A percentile compares a stretch with the other conserved stretches of the same genome.
Conservation (phyloP, 176 grass and related monocot species). For the Areca catechu region DNA sequence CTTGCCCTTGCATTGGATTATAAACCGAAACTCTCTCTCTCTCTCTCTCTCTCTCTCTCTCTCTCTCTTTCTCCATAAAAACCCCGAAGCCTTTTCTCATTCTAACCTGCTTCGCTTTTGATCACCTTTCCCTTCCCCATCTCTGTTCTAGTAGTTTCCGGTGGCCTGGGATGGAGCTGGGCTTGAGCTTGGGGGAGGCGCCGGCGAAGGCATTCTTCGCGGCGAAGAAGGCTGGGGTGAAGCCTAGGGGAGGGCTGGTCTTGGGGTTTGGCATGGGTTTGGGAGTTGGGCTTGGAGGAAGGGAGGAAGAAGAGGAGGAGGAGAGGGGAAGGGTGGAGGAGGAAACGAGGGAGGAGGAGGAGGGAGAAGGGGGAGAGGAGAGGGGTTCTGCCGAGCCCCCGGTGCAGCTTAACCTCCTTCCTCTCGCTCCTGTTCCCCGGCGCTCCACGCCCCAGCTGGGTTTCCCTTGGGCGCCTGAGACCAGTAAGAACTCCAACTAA, state of each 20-base stretch:
- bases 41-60: background rate
- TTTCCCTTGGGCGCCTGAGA: no score
- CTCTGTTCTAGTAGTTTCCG: background rate
- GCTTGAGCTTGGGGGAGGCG: conserved; percentile 47
- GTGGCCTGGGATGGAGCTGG: conserved; percentile 45
- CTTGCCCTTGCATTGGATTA: no score
- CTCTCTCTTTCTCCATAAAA: conserved; percentile 32
- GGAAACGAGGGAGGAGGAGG: background rate
- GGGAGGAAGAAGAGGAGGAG: conserved; percentile 15
- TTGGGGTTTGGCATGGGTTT: no score
- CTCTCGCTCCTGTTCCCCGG: conserved; percentile 6
- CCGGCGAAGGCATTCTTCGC: no score
- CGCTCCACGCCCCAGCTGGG: no score
- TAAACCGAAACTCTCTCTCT: background rate
- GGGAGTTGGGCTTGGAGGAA: conserved; percentile 18
- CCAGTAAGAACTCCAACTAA: no score
- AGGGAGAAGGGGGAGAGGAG: conserved; percentile 10
- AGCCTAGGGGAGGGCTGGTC: no score
- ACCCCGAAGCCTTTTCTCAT: no score
- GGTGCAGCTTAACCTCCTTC: conserved; percentile 45
- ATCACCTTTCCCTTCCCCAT: background rate
- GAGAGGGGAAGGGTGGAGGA: conserved; percentile 9
- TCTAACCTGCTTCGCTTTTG: no score
- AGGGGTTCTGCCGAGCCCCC: conserved; percentile 25
- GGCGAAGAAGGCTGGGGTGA: no score